A percentile compares a stretch with the other conserved stretches of the same genome.
Conservation (phyloP, 1,284 basidiomycete species). For the Takashimella tepidaria region DNA sequence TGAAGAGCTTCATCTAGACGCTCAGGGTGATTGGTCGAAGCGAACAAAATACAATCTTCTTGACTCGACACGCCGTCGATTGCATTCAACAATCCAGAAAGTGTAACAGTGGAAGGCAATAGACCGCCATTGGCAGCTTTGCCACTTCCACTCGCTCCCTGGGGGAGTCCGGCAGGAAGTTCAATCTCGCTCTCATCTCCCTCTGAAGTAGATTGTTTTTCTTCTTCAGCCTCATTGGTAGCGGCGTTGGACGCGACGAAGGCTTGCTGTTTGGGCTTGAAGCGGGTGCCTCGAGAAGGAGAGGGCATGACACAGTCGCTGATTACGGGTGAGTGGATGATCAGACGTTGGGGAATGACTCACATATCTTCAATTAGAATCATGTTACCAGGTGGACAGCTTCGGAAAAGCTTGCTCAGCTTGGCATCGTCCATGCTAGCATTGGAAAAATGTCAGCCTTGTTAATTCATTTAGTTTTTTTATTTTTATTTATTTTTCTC, state of each 20-base stretch:
- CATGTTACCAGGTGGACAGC: conserved; percentile 21
- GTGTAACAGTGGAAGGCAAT: conserved; percentile 24
- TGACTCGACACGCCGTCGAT: conserved; percentile 33
- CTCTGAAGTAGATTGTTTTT: not conserved
- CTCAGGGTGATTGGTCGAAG: conserved; percentile 23
- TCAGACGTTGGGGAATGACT: too few species aligned
- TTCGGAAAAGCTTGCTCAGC: conserved; percentile 21
- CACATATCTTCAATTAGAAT: conserved; percentile 37
- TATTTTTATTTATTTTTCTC: too few species aligned
- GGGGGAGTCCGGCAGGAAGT: not conserved
- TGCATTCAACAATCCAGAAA: conserved; percentile 32
- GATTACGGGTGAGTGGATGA: too few species aligned
- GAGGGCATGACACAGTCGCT: conserved; percentile 16
- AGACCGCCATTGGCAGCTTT: conserved; percentile 13
- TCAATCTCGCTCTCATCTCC: too few species aligned
- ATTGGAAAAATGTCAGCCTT: not conserved
- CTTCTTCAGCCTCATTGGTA: not conserved
- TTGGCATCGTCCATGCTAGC: conserved; percentile 33
- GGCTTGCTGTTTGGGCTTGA: too few species aligned
- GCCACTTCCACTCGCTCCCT: not conserved
- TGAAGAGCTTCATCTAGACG: conserved; percentile 32
- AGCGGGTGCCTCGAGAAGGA: not conserved
- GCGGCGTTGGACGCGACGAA: not conserved
- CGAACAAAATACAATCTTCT: conserved; percentile 15
- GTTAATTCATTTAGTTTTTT: not conserved